phyloP scores from a whole-genome alignment of 768 basidiomycete genomes.

The Hebeloma cylindrosporum region DNA sequence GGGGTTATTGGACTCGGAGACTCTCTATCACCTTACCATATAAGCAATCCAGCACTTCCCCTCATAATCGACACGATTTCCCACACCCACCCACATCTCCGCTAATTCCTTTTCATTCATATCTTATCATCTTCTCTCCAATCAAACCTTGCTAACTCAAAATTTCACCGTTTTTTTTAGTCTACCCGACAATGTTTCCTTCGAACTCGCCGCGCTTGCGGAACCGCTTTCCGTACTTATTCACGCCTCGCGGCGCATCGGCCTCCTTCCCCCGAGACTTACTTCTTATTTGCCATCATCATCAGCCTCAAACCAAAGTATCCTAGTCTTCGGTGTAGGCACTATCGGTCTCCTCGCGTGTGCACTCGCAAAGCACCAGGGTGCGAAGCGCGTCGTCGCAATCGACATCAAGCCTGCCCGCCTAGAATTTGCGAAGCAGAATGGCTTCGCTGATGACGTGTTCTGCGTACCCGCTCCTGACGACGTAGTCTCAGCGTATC shows the following conservation, averaged over 20 bases:
- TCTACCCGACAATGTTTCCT: slow-evolving; percentile 72
- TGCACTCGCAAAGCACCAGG: slow-evolving; percentile 69
- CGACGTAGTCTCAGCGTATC: slow-evolving; percentile 8
- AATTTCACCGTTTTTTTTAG: slow-evolving; percentile 45
- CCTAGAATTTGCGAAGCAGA: slow-evolving; percentile 70
- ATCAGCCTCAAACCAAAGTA: slow-evolving; percentile 71
- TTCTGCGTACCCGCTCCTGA: slow-evolving; percentile 53
- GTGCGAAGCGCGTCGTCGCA: slow-evolving; percentile 71
- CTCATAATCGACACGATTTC: too few species aligned
- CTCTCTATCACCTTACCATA: too few species aligned
- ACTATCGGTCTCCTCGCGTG: slow-evolving; percentile 92
- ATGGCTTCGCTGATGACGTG: slow-evolving; percentile 78
- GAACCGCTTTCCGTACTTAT: slow-evolving; percentile 94
- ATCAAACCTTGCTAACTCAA: too few species aligned
- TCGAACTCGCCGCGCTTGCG: slow-evolving; percentile 83
- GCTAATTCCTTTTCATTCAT: too few species aligned
- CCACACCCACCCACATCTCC: too few species aligned
- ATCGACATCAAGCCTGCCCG: slow-evolving; percentile 84
- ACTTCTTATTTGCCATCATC: too few species aligned
- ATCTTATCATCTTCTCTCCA: background rate
- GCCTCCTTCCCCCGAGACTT: slow-evolving; percentile 32
- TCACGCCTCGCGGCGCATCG: slow-evolving; percentile 50
- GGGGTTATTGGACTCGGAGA: slow-evolving; percentile 2
- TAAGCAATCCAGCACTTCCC: too few species aligned
- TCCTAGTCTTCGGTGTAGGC: slow-evolving; percentile 91